Conservation (phyloP, 1,139 yeast genomes). For the Magnusiomyces sp. region DNA sequence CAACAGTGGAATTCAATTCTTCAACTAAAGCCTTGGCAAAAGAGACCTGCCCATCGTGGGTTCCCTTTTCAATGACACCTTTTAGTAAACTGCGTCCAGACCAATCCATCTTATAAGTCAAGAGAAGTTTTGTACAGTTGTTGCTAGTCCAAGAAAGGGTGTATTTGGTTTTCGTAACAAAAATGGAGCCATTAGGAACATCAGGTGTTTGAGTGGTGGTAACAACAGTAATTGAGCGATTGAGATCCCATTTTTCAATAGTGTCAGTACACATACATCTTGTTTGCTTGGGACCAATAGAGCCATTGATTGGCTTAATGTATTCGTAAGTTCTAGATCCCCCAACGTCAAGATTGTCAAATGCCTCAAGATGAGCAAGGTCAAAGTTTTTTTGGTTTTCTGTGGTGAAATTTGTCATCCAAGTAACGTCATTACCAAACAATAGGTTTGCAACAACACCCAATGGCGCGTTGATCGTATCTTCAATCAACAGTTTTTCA, state of each 20-base stretch:
- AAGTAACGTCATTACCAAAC: constrained; percentile 65
- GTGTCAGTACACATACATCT: constrained; percentile 70
- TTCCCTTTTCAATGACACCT: constrained; percentile 85
- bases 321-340: constrained; percentile 58
- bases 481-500: constrained; percentile 59
- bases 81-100: constrained; percentile 89
- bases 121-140: constrained; percentile 57
- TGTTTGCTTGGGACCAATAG: constrained; percentile 94
- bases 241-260: constrained; percentile 54
- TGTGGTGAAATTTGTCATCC: constrained; percentile 44
- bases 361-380: constrained; percentile 49
- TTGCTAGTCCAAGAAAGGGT: constrained; percentile 69
- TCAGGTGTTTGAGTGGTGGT: constrained; percentile 80
- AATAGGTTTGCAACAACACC: constrained; percentile 66
- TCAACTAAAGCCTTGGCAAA: constrained; percentile 51
- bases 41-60: constrained; percentile 81
- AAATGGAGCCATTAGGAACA: constrained; percentile 87
- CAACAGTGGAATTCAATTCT: constrained; percentile 46
- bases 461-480: constrained; percentile 60
- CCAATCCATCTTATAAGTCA: constrained; percentile 73
- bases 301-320: constrained; percentile 68
- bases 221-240: constrained; percentile 47
- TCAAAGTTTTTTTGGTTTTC: constrained; percentile 68
- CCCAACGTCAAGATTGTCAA: constrained; percentile 30
- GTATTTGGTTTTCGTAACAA: constrained; percentile 58